Percentiles rank a stretch among this genome's conserved stretches.
Evolutionary conservation across 163 green algal species (phyloP).

Genomic region (Prototheca wickerhamii): DNA sequence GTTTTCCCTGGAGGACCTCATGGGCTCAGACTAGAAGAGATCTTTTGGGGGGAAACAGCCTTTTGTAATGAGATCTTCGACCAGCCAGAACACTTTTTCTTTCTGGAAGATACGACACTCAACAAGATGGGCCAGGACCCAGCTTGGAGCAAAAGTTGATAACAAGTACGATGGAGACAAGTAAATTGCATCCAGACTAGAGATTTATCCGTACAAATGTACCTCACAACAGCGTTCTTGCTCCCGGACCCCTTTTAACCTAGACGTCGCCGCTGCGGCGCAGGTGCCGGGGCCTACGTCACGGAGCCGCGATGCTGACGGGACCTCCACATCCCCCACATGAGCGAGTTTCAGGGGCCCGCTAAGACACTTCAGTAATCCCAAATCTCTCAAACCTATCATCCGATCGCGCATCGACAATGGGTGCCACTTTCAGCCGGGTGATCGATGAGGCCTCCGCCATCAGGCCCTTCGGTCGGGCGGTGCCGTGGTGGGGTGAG

Average conservation of each 20-base stretch:
- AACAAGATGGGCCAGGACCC: background rate
- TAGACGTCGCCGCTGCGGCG: background rate
- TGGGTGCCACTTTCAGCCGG: no score
- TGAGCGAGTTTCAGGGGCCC: no score
- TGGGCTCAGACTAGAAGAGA: constrained; percentile 40
- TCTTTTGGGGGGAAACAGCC: background rate
- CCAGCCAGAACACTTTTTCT: no score
- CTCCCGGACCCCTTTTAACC: background rate
- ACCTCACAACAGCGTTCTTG: background rate
- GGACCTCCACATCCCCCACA: no score
- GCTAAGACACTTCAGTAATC: no score
- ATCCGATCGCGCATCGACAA: no score
- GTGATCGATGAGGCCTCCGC: background rate
- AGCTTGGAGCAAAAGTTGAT: background rate
- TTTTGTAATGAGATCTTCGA: background rate
- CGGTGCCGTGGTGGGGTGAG: no score
- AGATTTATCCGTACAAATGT: background rate
- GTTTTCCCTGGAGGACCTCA: constrained; percentile 77
- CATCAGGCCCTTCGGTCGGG: background rate
- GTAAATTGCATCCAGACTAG: background rate
- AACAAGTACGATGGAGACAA: background rate
- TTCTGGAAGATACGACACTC: background rate
- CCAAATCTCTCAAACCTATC: no score
- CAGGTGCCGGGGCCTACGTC: no score
- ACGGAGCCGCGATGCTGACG: background rate